Evolutionary conservation across 2,329 filamentous ascomycete species (phyloP), one percentile per base, ranked within the genome.

Genomic region (Apiospora marii): DNA sequence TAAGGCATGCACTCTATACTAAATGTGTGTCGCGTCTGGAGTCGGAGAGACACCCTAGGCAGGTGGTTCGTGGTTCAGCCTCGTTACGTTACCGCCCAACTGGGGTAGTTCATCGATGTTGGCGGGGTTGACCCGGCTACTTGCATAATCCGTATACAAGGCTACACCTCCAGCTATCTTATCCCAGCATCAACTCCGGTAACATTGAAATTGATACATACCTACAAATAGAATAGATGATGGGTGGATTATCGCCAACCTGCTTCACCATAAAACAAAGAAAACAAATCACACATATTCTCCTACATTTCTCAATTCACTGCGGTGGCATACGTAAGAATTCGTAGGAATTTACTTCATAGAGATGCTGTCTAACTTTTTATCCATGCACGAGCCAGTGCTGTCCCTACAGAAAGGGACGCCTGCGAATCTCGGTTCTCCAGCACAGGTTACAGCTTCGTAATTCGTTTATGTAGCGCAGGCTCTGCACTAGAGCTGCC

Each of bases 401-500:
- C 58, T 24, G 5, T 12, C 19, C 58, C 34, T 58, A 34, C 19
- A 41, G 19, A 19, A 37, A 64, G 58, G 30, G 58, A 37, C 34
- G 58, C 58, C 58, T 64, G 58, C 30, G 34, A 64, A 24, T 22
- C 10, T n/a, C 34, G 19, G 16, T n/a, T 41, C 37, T 41, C 13
- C 58, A 13, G 19, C 58, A 41, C 34, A 64, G 34, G 58, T 41
- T 64, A 41, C 34, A 64, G 5, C 58, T 30, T 64, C 34, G 30
- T 41, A 22, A 41, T 41, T 64, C 58, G 12, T 64, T 64, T 41
- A 46, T 46, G 37, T 58, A 61, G 30, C n/a, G 48, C 48, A 68
- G 30, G 14, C 70, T 72, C 70, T 72, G 70, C 70, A 69, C 64
- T 72, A 72, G 70, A 72, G 70, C 70, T 67, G 46, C 43, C 19